phyloP scores from a whole-genome alignment of 768 basidiomycete genomes.

The Kwoniella dendrophila region DNA sequence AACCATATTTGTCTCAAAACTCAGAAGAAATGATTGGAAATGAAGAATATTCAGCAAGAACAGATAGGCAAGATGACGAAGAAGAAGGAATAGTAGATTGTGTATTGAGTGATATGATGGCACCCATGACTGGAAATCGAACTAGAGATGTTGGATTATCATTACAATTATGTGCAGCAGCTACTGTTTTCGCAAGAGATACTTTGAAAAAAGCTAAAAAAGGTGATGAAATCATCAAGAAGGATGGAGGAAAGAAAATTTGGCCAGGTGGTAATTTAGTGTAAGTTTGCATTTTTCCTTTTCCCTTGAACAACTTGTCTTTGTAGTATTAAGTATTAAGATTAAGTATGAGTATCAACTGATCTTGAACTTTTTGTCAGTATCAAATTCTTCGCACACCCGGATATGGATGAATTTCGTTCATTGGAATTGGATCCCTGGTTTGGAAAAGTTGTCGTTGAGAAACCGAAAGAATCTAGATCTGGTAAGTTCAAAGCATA shows the following conservation, averaged over 20 bases:
- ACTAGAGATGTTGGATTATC: conserved; percentile 68
- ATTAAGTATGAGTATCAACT: too few relatives aligned
- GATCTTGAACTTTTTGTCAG: conserved; percentile 58
- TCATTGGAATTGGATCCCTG: conserved; percentile 63
- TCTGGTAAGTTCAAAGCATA: conserved; percentile 44
- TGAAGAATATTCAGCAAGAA: too few relatives aligned
- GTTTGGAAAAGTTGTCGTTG: conserved; percentile 68
- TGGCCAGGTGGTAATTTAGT: conserved; percentile 50
- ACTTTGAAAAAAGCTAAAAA: conserved; percentile 60
- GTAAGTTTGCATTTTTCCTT: conserved; percentile 39
- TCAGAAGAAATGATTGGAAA: not conserved
- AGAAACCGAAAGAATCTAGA: conserved; percentile 83
- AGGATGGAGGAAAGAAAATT: conserved; percentile 12
- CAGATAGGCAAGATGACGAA: too few relatives aligned
- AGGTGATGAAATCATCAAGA: conserved; percentile 34
- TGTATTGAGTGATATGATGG: conserved; percentile 87
- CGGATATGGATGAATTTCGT: conserved; percentile 69
- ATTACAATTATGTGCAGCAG: conserved; percentile 73
- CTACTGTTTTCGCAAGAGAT: conserved; percentile 67
- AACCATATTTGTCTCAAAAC: not conserved
- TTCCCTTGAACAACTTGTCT: too few relatives aligned
- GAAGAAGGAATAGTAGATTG: conserved; percentile 63
- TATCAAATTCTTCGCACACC: conserved; percentile 82
- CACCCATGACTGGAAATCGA: conserved; percentile 74
- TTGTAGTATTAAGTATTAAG: too few relatives aligned